phyloP scores from a whole-genome alignment of 176 grass and related monocot genomes.

The Aegilops speltoides region DNA sequence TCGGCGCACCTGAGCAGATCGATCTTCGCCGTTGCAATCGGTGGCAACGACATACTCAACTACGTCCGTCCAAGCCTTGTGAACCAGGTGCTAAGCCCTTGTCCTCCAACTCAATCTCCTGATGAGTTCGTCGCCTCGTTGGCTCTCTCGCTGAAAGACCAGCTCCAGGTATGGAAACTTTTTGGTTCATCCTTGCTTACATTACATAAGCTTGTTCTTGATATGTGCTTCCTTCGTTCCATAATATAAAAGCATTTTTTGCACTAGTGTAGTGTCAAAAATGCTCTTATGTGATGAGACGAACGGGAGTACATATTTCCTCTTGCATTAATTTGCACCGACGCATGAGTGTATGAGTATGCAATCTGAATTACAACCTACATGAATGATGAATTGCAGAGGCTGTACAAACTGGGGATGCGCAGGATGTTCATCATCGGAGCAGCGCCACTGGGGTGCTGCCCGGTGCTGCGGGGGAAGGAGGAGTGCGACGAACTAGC shows the following conservation, averaged over 20 bases:
- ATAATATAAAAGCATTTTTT: too few relatives aligned
- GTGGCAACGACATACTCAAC: conserved; percentile 67
- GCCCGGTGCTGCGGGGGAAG: conserved; percentile 46
- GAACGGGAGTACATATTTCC: not conserved
- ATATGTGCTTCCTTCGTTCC: too few relatives aligned
- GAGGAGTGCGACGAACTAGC: conserved; percentile 48
- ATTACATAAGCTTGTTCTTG: not conserved
- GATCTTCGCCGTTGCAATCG: conserved; percentile 60
- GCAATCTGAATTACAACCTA: not conserved
- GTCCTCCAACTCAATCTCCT: not conserved
- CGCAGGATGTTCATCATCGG: conserved; percentile 54
- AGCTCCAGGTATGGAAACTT: conserved; percentile 46
- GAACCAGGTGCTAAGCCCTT: not conserved
- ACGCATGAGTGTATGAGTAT: too few relatives aligned
- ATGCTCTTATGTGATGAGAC: too few relatives aligned
- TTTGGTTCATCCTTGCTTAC: not conserved
- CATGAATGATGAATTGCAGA: conserved; percentile 29
- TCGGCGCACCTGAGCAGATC: conserved; percentile 50
- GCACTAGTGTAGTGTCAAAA: too few relatives aligned
- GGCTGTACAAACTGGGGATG: conserved; percentile 57
- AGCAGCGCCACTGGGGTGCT: conserved; percentile 52
- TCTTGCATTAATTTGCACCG: too few relatives aligned
- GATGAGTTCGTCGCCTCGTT: conserved; percentile 36
- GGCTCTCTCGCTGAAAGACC: conserved; percentile 32
- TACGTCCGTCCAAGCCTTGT: conserved; percentile 3